phyloP scores from a whole-genome alignment of 2,329 filamentous ascomycete species.

The Talaromyces islandicus region DNA sequence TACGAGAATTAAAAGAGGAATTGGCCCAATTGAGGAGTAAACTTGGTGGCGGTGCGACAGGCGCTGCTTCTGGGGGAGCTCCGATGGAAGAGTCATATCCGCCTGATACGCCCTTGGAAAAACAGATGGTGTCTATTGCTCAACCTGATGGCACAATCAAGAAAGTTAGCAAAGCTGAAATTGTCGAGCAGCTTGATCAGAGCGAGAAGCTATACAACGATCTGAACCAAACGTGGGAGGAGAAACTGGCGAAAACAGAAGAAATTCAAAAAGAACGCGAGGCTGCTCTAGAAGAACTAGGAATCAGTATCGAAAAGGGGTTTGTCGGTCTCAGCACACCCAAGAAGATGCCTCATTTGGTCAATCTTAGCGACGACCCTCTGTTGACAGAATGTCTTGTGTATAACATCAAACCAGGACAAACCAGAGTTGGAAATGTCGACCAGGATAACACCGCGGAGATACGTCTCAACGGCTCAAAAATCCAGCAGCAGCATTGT shows the following conservation, averaged over 20 bases:
- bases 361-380: slow-evolving; percentile 93
- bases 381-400: slow-evolving; percentile 92
- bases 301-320: slow-evolving; percentile 98
- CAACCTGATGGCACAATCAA: slow-evolving; percentile 78
- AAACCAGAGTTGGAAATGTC: slow-evolving; percentile 89
- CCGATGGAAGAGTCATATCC: slow-evolving; percentile 79
- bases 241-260: slow-evolving; percentile 91
- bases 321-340: slow-evolving; percentile 92
- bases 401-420: slow-evolving; percentile 95
- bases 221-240: slow-evolving; percentile 97
- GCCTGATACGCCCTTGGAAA: slow-evolving; percentile 82
- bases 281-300: slow-evolving; percentile 87
- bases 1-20: slow-evolving; percentile 94
- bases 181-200: slow-evolving; percentile 90
- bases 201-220: slow-evolving; percentile 95
- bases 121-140: slow-evolving; percentile 95
- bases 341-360: slow-evolving; percentile 98
- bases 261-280: slow-evolving; percentile 97
- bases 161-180: slow-evolving; percentile 96
- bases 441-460: slow-evolving; percentile 79
- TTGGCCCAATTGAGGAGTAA: slow-evolving; percentile 80
- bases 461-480: slow-evolving; percentile 87
- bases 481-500: slow-evolving; percentile 89
- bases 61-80: slow-evolving; percentile 37
- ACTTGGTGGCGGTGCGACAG: slow-evolving; percentile 51